Base-by-base conservation (phyloP, 306 rosid species). In the Crataegus laevigata region DNA sequence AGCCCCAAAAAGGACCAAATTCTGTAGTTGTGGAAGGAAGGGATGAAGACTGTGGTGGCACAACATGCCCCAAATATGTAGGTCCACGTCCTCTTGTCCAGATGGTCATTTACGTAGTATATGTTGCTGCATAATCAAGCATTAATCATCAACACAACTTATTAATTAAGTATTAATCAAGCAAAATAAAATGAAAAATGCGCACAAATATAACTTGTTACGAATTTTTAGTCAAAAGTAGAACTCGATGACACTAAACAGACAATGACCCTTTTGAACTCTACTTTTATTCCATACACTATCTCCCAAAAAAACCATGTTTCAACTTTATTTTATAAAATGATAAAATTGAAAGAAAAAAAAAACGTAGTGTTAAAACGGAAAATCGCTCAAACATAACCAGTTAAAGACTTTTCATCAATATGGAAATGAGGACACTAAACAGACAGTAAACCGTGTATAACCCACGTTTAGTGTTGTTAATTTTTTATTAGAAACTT, bases 1-100 rank as follows among this genome's bases (percentile, higher is more conserved):
- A 94, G 97, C 24, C 98, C 98, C 79, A 94, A 94, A 69, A 94
- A 91, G 34, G 98, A 94, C 98, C 97, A 91, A 30, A 94, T 88
- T 71, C 98, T 84, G 82, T 94, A 94, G 87, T 94, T 94, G 79
- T 93, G 98, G 71, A 88, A 93, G 12, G 98, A 93, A 29, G 98
- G 98, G 67, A 93, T 85, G 87, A 93, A 94, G 80, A 94, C 98
- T 10, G 98, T 91, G 45, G 97, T 94, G 45, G 98, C 98, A 82
- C 98, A 94, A 34, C 98, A 94, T 8, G 97, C 97, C 81, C 98
- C 98, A 30, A 94, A 94, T 43, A 91, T 89, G 65, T 94, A 94
- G 18, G 97, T 94, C 97, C 98, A 94, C 13, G 97, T 94, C 87
- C 97, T 90, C 81, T 94, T 94, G 71, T 94, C 97, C 86, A 94